Base-by-base conservation (phyloP, 768 basidiomycete species). In the Leccinum arenicola region DNA sequence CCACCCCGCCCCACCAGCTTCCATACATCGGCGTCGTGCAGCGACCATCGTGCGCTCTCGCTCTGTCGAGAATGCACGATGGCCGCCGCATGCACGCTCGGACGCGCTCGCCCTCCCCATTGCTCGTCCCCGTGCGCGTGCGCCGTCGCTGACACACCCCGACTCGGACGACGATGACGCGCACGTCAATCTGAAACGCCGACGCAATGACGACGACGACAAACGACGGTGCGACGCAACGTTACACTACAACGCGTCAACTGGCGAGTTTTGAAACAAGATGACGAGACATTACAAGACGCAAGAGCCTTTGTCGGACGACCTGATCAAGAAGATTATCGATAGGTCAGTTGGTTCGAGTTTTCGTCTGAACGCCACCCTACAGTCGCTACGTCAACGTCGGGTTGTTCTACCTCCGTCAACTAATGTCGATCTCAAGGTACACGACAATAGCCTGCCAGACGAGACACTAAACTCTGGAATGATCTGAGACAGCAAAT, bases 241-340 rank as follows among this genome's bases (percentile, higher is more conserved):
- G 21, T 21, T 21, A 21, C 21, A 21, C 21, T 21, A 21, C 21
- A 21, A 21, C 21, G 21, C 21, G 21, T 21, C 21, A 92, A 93
- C 67, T 93, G 92, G 91, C 84, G 54, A 10, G 73, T 57, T 21
- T 78, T 94, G 8, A 76, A 84, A 64, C 21, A 74, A 79, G 61
- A 88, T 95, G 84, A 91, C 89, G 21, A 71, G 84, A 66, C 93
- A 95, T 70, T 90, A 86, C 68, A 74, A 89, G 71, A 88, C 85
- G 2, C 80, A 87, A 66, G 77, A 90, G 67, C 82, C 87, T 0
- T 79, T 95, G 10, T 83, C 86, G 3, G 69, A 80, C 4, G 89
- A 88, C 23, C 77, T 66, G 50, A 92, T 94, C 61, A 78, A 85
- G 19, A 91, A 89, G 71, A 80, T 94, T 57, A 79, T 94, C 70